Evolutionary conservation across 2,329 filamentous ascomycete genomes (phyloP).

Genomic region (Aureobasidium leucospermi): DNA sequence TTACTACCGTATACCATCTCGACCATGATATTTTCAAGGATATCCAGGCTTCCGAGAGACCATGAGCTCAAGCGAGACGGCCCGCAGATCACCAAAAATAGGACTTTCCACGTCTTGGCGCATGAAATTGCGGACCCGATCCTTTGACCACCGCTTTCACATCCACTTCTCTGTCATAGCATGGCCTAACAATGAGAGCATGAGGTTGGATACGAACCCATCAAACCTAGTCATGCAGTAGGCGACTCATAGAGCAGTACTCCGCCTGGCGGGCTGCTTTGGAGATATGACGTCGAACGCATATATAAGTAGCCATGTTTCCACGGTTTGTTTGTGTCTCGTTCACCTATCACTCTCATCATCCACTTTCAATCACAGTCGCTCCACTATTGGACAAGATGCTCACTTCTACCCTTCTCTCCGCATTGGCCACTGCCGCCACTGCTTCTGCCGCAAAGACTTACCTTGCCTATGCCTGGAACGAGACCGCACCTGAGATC

Average conservation of each 20-base stretch:
- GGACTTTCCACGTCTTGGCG: background rate
- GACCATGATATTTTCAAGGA: too few species aligned
- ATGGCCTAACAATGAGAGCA: background rate
- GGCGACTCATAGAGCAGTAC: background rate
- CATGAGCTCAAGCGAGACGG: background rate
- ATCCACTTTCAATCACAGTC: background rate
- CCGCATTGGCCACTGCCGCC: background rate
- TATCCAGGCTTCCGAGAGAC: too few species aligned
- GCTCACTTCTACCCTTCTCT: background rate
- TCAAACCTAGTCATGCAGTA: background rate
- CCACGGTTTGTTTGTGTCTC: background rate
- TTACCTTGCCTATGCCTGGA: constrained; percentile 1
- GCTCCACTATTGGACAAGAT: background rate
- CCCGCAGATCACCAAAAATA: background rate
- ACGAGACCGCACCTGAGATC: background rate
- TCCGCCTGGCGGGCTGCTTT: background rate
- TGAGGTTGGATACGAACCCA: background rate
- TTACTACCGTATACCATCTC: too few species aligned
- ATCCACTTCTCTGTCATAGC: background rate
- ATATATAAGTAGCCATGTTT: background rate
- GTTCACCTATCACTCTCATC: background rate
- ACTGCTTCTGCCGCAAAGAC: background rate
- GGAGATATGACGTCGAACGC: background rate
- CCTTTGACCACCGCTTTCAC: background rate
- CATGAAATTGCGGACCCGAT: background rate